Percentiles rank a stretch among this genome's conserved stretches.
These are phyloP conservation scores for Citropsis articulata DNA, from an alignment of 345 rosid species.

Conservation along the genomic window DNA sequence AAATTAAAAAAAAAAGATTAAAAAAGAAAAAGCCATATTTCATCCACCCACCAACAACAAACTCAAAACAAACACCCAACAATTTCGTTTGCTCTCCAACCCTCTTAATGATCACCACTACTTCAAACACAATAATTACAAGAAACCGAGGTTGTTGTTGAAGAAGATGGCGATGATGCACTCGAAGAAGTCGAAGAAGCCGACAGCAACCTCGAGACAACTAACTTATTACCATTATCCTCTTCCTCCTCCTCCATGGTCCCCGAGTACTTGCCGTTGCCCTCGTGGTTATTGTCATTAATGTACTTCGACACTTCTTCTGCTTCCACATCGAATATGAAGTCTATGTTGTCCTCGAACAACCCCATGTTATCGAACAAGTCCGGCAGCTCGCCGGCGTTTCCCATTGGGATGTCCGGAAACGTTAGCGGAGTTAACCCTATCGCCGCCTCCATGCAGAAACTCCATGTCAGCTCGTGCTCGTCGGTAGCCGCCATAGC, in stretches of 20 bases:
- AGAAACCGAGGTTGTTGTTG: slow-evolving; percentile 44
- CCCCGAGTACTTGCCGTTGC: neutral
- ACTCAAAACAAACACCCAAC: slow-evolving; percentile 15
- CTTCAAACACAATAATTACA: slow-evolving; percentile 49
- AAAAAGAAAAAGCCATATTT: neutral
- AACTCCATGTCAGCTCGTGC: slow-evolving; percentile 55
- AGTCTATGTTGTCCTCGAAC: slow-evolving; percentile 79
- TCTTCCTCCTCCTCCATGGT: slow-evolving; percentile 19
- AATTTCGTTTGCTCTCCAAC: neutral
- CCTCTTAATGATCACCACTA: neutral
- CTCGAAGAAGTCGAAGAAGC: slow-evolving; percentile 16
- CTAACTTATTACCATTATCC: slow-evolving; percentile 17
- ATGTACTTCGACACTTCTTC: neutral
- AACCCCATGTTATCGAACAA: slow-evolving; percentile 56
- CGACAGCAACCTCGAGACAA: slow-evolving; percentile 23
- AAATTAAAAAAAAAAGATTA: neutral
- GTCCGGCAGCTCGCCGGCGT: slow-evolving; percentile 49
- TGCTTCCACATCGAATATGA: slow-evolving; percentile 44
- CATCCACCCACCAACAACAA: slow-evolving; percentile 8
- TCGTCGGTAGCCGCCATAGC: slow-evolving; percentile 22
- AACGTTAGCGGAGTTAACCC: slow-evolving; percentile 38
- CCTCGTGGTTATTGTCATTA: slow-evolving; percentile 14
- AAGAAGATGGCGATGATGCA: slow-evolving; percentile 32
- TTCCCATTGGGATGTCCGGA: slow-evolving; percentile 38
- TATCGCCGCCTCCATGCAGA: slow-evolving; percentile 44